Conservation (phyloP, 208 protist species). For the Wallacemonas collosoma region DNA sequence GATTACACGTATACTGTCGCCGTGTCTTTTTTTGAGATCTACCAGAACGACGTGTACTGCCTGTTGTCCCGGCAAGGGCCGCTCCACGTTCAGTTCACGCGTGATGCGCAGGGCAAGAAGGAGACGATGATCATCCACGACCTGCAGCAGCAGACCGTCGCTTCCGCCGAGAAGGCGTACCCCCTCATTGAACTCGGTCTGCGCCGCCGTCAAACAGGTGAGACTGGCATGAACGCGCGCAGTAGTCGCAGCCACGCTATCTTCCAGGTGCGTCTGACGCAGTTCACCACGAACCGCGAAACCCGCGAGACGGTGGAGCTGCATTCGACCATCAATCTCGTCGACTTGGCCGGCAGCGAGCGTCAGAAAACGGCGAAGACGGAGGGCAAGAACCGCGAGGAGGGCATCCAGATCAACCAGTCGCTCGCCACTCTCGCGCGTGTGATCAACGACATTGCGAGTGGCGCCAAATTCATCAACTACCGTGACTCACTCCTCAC, state of each 20-base stretch:
- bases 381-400: conserved; percentile 70
- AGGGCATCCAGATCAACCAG: conserved; percentile 90
- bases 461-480: conserved; percentile 84
- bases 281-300: conserved; percentile 55
- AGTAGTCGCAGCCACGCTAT: conserved; percentile 96
- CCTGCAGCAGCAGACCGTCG: conserved; percentile 56
- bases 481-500: conserved; percentile 95
- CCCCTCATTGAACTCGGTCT: conserved; percentile 84
- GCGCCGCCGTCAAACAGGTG: conserved; percentile 74
- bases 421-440: conserved; percentile 84
- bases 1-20: conserved; percentile 70
- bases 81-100: conserved; percentile 60
- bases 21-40: conserved; percentile 82
- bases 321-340: conserved; percentile 86
- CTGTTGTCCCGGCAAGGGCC: conserved; percentile 71
- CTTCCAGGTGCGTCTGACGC: conserved; percentile 73
- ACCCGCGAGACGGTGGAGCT: conserved; percentile 72
- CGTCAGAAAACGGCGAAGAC: conserved; percentile 79
- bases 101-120: conserved; percentile 47
- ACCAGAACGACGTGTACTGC: conserved; percentile 79
- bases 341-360: conserved; percentile 93
- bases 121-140: conserved; percentile 72
- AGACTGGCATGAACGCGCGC: conserved; percentile 94
- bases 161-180: conserved; percentile 54
- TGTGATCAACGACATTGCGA: conserved; percentile 84